phyloP scores from a whole-genome alignment of 768 basidiomycete species.

The Rhizopogon roseolus region DNA sequence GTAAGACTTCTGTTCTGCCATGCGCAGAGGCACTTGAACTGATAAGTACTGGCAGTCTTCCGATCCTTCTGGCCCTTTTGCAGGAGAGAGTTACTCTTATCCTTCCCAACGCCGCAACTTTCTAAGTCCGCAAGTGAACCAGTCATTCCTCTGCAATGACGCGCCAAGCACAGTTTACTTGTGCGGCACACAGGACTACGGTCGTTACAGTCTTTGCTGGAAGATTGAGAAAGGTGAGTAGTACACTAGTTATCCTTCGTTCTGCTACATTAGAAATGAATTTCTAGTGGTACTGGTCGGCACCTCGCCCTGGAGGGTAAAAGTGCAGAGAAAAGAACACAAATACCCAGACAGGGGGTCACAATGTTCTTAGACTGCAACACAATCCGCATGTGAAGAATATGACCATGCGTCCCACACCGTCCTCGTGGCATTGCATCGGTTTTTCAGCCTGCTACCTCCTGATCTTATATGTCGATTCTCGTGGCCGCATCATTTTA shows the following conservation, averaged over 20 bases:
- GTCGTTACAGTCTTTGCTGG: background rate
- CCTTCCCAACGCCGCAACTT: background rate
- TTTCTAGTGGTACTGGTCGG: background rate
- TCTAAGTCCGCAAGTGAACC: background rate
- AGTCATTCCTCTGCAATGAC: background rate
- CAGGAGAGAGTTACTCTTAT: too few species aligned
- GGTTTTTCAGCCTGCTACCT: too few species aligned
- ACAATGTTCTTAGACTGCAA: too few species aligned
- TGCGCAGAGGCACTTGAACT: background rate
- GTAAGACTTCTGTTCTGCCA: background rate
- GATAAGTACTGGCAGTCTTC: background rate
- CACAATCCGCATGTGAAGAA: too few species aligned
- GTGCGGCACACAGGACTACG: background rate
- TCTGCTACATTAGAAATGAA: background rate
- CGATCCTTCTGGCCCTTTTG: background rate
- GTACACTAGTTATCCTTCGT: too few species aligned
- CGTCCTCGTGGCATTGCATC: too few species aligned
- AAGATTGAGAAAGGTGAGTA: background rate
- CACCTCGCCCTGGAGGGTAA: too few species aligned
- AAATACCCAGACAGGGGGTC: too few species aligned
- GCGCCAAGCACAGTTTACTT: background rate
- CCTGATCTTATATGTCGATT: too few species aligned
- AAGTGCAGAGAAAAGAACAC: too few species aligned
- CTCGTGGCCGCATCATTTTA: too few species aligned
- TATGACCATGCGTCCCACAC: too few species aligned